phyloP scores from a whole-genome alignment of 257 asterid genomes.

The Forsythia viridissima region DNA sequence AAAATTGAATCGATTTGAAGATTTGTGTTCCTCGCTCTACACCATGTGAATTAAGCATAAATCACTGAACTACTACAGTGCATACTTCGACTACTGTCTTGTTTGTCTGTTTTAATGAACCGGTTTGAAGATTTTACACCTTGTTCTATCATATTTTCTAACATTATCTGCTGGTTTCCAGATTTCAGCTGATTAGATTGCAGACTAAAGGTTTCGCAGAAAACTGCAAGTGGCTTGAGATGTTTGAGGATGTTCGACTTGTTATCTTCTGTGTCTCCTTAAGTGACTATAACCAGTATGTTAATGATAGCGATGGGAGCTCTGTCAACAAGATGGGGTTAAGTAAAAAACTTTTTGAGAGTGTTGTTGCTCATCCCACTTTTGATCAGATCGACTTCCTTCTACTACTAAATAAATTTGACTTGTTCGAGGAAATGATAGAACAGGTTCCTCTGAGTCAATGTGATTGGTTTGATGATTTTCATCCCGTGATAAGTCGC shows the following conservation, averaged over 20 bases:
- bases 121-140: background rate
- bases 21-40: background rate
- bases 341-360: conserved; percentile 27
- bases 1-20: background rate
- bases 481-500: conserved; percentile 39
- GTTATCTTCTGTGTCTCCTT: conserved; percentile 31
- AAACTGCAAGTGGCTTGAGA: conserved; percentile 24
- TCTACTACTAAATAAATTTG: conserved; percentile 34
- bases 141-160: background rate
- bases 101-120: background rate
- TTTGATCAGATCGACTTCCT: conserved; percentile 25
- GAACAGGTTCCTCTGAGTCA: conserved; percentile 37
- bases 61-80: background rate
- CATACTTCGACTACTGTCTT: background rate
- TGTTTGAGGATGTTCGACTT: conserved; percentile 31
- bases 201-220: conserved; percentile 12
- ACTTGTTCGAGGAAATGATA: conserved; percentile 32
- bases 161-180: conserved; percentile 9
- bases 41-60: background rate
- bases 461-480: conserved; percentile 66
- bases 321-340: conserved; percentile 32
- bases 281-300: conserved; percentile 29
- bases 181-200: conserved; percentile 37
- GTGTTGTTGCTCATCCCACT: conserved; percentile 27
- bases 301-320: background rate